Evolutionary conservation across 73 alveolate genomes (phyloP).

Genomic region (Paramecium sexaurelia): DNA sequence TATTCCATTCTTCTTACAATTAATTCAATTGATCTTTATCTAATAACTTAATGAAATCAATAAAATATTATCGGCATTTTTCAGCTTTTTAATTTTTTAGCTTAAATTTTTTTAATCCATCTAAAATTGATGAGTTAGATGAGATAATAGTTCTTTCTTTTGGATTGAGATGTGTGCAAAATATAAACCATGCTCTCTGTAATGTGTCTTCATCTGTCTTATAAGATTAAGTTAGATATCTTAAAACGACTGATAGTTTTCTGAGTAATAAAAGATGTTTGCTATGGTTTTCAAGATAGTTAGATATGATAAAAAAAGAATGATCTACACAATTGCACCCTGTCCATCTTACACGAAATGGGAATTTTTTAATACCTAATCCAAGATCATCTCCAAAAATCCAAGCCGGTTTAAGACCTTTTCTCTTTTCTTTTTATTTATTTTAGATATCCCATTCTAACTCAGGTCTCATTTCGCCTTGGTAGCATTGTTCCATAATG

Average conservation of each 20-base stretch:
- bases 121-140: background rate
- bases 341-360: slow-evolving; percentile 54
- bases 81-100: background rate
- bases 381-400: slow-evolving; percentile 44
- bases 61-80: slow-evolving; percentile 6
- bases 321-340: slow-evolving; percentile 13
- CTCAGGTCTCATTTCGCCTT: slow-evolving; percentile 21
- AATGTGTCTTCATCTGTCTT: slow-evolving; percentile 2
- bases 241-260: background rate
- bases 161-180: background rate
- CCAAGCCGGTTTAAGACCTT: background rate
- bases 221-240: slow-evolving; percentile 17
- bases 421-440: slow-evolving; percentile 37
- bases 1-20: background rate
- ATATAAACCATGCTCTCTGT: slow-evolving; percentile 9
- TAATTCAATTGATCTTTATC: background rate
- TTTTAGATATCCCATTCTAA: background rate
- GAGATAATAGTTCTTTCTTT: background rate
- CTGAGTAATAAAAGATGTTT: background rate
- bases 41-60: background rate
- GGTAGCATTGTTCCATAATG: background rate
- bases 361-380: slow-evolving; percentile 43
- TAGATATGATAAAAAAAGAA: background rate
- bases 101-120: background rate
- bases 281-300: background rate